Evolutionary conservation across 345 rosid genomes (phyloP).

Genomic region (Boechera stricta): DNA sequence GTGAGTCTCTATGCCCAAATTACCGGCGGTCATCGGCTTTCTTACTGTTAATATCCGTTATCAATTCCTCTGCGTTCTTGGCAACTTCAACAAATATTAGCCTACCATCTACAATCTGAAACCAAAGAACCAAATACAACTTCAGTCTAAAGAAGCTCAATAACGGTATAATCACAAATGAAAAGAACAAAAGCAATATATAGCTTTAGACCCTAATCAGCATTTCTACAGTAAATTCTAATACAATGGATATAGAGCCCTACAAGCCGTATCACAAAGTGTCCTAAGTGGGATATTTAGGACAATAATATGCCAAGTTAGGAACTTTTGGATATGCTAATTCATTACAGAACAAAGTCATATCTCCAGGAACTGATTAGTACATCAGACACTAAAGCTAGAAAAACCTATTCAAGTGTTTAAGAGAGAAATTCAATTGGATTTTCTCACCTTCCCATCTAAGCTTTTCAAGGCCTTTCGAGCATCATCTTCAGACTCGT

Average conservation of each 20-base stretch:
- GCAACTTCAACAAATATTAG: conserved; percentile 67
- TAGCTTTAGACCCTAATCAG: background rate
- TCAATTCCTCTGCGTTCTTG: conserved; percentile 32
- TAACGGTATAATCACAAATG: background rate
- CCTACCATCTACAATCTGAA: conserved; percentile 57
- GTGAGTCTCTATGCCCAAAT: background rate
- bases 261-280: too few species aligned
- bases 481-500: conserved; percentile 61
- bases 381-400: background rate
- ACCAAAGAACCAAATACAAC: background rate
- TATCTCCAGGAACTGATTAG: background rate
- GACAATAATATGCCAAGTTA: too few species aligned
- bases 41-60: background rate
- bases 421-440: background rate
- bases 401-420: too few species aligned
- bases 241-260: background rate
- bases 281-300: too few species aligned
- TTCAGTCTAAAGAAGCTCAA: background rate
- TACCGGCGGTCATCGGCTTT: background rate
- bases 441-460: conserved; percentile 62
- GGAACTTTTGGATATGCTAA: background rate
- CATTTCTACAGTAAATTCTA: background rate
- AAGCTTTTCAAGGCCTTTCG: conserved; percentile 63
- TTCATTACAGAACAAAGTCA: background rate
- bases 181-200: background rate